Conservation (phyloP, 139 green algal genomes). For the Pseudopediastrum boryanum region DNA sequence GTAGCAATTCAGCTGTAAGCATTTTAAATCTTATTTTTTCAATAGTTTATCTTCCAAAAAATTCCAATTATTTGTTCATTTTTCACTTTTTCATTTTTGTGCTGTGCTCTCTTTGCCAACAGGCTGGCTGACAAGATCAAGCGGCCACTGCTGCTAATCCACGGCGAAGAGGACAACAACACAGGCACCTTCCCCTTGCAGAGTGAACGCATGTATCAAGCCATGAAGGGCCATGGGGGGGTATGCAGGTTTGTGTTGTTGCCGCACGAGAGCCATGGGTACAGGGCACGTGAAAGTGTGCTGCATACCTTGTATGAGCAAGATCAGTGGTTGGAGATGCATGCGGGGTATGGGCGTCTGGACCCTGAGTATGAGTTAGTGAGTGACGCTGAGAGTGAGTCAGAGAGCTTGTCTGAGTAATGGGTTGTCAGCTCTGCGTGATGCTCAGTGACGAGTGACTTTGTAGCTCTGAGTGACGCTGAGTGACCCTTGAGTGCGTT, state of each 20-base stretch:
- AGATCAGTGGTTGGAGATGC: constrained; percentile 75
- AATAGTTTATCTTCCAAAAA: too few relatives aligned
- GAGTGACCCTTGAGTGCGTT: too few relatives aligned
- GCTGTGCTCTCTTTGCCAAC: too few relatives aligned
- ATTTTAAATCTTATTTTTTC: too few relatives aligned
- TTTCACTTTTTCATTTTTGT: too few relatives aligned
- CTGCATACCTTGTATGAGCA: constrained; percentile 85
- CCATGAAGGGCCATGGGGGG: constrained; percentile 36
- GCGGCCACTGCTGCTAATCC: constrained; percentile 94
- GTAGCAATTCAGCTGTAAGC: too few relatives aligned
- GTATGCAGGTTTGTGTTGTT: constrained; percentile 83
- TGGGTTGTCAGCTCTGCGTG: too few relatives aligned
- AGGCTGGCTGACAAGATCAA: constrained; percentile 91
- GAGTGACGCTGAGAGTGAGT: too few relatives aligned
- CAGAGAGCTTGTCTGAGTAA: too few relatives aligned
- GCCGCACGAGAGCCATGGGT: constrained; percentile 93
- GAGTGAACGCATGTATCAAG: constrained; percentile 89
- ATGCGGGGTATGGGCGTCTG: constrained; percentile 51
- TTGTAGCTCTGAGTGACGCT: too few relatives aligned
- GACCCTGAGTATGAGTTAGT: constrained; percentile 49
- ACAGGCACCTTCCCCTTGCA: constrained; percentile 87
- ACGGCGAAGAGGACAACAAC: constrained; percentile 99
- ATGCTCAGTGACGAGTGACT: too few relatives aligned
- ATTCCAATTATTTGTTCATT: too few relatives aligned
- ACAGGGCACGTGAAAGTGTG: constrained; percentile 72